These are phyloP conservation scores for Neospora caninum DNA, from an alignment of 169 alveolate species.

Conservation along the genomic window DNA sequence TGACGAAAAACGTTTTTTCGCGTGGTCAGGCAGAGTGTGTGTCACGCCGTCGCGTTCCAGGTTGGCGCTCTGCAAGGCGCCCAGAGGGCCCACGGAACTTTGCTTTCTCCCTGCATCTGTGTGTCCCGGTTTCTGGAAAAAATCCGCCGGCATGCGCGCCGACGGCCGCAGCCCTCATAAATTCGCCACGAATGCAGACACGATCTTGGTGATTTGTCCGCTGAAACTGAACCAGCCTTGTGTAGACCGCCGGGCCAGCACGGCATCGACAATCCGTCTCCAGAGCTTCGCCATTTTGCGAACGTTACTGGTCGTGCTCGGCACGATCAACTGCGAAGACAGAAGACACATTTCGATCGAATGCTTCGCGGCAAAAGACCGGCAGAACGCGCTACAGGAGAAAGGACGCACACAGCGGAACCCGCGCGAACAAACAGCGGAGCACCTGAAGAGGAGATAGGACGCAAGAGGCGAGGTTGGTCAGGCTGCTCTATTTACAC, in stretches of 20 bases:
- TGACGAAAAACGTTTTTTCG: no score
- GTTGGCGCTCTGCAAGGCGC: no score
- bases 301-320: conserved; percentile 13
- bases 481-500: no score
- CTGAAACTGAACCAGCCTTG: conserved; percentile 54
- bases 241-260: conserved; percentile 17
- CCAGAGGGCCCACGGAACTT: no score
- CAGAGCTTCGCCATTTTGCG: conserved; percentile 51
- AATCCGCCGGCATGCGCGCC: not conserved
- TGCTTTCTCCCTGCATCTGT: no score
- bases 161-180: not conserved
- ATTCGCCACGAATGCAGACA: conserved; percentile 53
- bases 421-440: no score
- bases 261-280: conserved; percentile 33
- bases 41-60: no score
- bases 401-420: no score
- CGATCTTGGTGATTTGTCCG: conserved; percentile 41
- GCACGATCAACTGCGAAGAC: not conserved
- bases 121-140: not conserved
- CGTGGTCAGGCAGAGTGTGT: no score
- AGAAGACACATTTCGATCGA: not conserved
- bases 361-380: not conserved
- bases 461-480: no score
- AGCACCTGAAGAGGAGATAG: no score
- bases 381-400: no score